Percentiles rank a stretch among this genome's conserved stretches.
Evolutionary conservation across 129 eudicot genomes (phyloP).

Genomic region (Ambrosia artemisiifolia): DNA sequence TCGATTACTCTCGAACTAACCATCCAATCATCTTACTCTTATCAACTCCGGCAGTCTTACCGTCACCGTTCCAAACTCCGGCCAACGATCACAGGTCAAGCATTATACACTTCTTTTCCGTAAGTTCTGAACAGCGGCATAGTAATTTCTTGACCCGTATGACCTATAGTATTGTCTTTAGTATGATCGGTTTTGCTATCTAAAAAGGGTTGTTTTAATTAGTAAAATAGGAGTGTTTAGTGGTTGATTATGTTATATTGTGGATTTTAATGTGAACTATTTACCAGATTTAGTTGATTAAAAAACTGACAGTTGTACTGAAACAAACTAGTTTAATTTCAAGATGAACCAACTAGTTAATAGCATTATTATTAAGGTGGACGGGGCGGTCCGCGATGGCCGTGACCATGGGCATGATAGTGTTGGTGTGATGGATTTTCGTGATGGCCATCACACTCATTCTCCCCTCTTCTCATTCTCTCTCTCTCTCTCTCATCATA

Average conservation of each 20-base stretch:
- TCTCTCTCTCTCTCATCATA: too few species aligned
- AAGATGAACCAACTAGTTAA: neutral
- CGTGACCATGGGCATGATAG: too few species aligned
- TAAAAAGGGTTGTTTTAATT: too few species aligned
- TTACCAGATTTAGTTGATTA: neutral
- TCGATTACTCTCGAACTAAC: neutral
- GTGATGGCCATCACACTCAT: too few species aligned
- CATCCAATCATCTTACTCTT: constrained; percentile 1
- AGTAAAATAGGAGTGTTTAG: neutral
- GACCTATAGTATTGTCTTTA: too few species aligned
- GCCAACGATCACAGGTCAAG: constrained; percentile 16
- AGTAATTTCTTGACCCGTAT: too few species aligned
- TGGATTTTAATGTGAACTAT: neutral
- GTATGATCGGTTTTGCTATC: too few species aligned
- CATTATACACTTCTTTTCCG: neutral
- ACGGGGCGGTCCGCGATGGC: too few species aligned
- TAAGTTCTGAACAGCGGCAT: too few species aligned
- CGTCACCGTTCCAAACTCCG: constrained; percentile 3
- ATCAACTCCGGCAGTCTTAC: constrained; percentile 12
- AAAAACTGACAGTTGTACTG: neutral
- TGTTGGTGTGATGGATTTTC: too few species aligned
- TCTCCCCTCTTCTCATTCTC: too few species aligned
- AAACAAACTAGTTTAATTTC: neutral
- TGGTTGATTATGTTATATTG: neutral
- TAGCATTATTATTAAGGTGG: neutral